Evolutionary conservation across 1,284 basidiomycete genomes (phyloP).

Genomic region (Tylopilus orsonianus): DNA sequence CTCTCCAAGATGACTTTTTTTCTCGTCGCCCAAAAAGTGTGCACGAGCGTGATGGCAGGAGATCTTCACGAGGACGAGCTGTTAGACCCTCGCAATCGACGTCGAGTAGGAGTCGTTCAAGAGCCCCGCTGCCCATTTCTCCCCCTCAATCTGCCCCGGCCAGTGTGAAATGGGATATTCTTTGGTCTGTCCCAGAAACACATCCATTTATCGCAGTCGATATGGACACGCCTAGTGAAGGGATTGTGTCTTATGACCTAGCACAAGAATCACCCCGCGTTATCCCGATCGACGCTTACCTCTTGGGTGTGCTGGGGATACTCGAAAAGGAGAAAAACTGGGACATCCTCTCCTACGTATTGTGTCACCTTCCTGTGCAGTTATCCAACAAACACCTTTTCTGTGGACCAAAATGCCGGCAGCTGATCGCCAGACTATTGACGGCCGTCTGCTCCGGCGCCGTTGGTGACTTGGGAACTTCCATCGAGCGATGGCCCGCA

Average conservation of each 20-base stretch:
- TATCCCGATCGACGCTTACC: slow-evolving; percentile 81
- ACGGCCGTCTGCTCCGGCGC: slow-evolving; percentile 69
- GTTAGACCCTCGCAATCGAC: slow-evolving; percentile 45
- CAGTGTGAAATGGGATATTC: slow-evolving; percentile 38
- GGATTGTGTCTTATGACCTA: slow-evolving; percentile 74
- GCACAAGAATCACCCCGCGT: slow-evolving; percentile 49
- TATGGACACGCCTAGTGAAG: slow-evolving; percentile 70
- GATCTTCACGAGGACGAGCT: slow-evolving; percentile 58
- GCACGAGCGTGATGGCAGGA: slow-evolving; percentile 54
- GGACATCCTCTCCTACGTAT: slow-evolving; percentile 92
- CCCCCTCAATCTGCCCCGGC: slow-evolving; percentile 31
- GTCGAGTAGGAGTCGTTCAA: slow-evolving; percentile 72
- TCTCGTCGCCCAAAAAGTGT: slow-evolving; percentile 48
- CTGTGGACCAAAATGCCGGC: slow-evolving; percentile 82
- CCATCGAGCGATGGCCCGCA: slow-evolving; percentile 62
- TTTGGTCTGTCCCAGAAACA: slow-evolving; percentile 83
- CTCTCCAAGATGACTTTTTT: slow-evolving; percentile 39
- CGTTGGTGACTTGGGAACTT: slow-evolving; percentile 56
- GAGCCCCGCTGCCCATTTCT: slow-evolving; percentile 40
- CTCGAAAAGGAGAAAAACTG: slow-evolving; percentile 82
- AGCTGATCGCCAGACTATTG: slow-evolving; percentile 66
- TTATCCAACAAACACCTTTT: slow-evolving; percentile 96
- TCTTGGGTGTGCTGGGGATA: slow-evolving; percentile 66
- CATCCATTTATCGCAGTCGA: slow-evolving; percentile 68
- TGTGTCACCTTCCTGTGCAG: slow-evolving; percentile 91